These are phyloP conservation scores for Gossypium sturtianum DNA, from an alignment of 345 rosid genomes.

Conservation along the genomic window DNA sequence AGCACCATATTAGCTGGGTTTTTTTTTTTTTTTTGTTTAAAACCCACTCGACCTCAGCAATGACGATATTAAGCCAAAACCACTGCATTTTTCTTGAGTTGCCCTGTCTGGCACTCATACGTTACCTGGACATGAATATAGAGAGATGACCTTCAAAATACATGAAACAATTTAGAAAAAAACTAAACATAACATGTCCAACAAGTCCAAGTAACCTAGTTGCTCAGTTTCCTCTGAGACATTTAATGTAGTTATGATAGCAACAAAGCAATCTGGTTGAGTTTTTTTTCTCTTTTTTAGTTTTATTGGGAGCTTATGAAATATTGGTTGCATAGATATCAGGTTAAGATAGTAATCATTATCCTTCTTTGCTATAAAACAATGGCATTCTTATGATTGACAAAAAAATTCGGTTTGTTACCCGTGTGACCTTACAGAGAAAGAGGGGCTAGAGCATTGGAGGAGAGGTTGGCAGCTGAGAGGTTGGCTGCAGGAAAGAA, in stretches of 20 bases:
- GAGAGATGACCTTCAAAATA: too few species aligned
- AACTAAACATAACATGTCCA: too few species aligned
- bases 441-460: conserved; percentile 94
- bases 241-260: background rate
- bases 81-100: background rate
- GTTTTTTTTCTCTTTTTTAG: background rate
- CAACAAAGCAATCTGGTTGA: background rate
- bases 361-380: background rate
- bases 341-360: background rate
- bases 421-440: conserved; percentile 47
- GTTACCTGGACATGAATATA: too few species aligned
- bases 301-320: background rate
- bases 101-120: too few species aligned
- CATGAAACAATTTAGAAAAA: too few species aligned
- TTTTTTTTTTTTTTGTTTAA: too few species aligned
- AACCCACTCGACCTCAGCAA: too few species aligned
- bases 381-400: background rate
- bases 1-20: background rate
- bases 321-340: background rate
- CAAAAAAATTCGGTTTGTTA: background rate
- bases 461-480: conserved; percentile 90
- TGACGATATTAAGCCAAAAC: background rate
- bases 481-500: conserved; percentile 47
- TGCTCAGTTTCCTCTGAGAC: background rate
- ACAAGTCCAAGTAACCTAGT: background rate